Percentiles rank a stretch among this genome's conserved stretches.
Evolutionary conservation across 2,329 filamentous ascomycete genomes (phyloP).

Genomic region (Hirsutella minnesotensis): DNA sequence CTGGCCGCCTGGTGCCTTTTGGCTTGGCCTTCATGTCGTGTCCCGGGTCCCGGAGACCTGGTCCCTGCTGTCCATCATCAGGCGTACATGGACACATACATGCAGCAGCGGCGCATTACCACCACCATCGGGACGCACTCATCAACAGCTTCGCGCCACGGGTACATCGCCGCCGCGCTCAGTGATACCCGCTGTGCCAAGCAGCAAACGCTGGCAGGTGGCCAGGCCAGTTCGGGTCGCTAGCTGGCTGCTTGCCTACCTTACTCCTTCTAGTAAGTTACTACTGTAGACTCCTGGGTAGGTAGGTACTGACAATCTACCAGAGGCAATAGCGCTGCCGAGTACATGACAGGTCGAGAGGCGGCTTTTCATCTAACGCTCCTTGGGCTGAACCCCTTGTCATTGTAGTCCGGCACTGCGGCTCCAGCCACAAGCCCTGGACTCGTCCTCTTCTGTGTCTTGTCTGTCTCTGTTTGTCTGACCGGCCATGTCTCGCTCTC

Average conservation of each 20-base stretch:
- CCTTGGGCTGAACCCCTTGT: constrained; percentile 4
- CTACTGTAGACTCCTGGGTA: too few relatives aligned
- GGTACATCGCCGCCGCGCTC: not conserved
- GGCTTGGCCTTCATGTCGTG: not conserved
- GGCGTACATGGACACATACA: not conserved
- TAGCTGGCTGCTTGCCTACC: too few relatives aligned
- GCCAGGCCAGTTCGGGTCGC: too few relatives aligned
- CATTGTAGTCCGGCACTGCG: constrained; percentile 1
- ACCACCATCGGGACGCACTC: too few relatives aligned
- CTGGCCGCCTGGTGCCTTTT: not conserved
- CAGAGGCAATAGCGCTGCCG: not conserved
- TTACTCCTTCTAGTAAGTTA: too few relatives aligned
- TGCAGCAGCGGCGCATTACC: not conserved
- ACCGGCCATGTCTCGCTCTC: not conserved
- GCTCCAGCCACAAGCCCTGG: constrained; percentile 3
- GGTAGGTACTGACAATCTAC: too few relatives aligned
- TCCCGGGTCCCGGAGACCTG: not conserved
- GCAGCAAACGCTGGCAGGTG: too few relatives aligned
- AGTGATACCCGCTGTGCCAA: too few relatives aligned
- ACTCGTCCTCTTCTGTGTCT: not conserved
- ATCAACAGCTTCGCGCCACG: too few relatives aligned
- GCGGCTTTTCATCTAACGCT: not conserved
- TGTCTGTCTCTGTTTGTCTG: too few relatives aligned
- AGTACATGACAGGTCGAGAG: constrained; percentile 1
- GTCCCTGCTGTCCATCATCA: not conserved